Evolutionary conservation across 2,329 filamentous ascomycete species (phyloP).

Genomic region (Septoria linicola): DNA sequence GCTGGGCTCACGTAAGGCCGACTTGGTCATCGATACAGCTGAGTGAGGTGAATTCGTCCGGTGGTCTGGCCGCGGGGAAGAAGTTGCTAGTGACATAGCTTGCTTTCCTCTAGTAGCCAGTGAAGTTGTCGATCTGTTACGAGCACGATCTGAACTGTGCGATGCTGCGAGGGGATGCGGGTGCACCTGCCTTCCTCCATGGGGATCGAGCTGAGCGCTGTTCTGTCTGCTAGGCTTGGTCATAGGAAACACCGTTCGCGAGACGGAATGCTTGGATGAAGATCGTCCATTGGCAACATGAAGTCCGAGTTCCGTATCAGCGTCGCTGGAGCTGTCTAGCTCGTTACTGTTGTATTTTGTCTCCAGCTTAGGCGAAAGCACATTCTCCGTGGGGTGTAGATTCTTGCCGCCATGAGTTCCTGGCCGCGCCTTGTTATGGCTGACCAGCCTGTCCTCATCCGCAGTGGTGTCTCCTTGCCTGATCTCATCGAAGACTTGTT

Average conservation of each 20-base stretch:
- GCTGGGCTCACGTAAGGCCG: constrained; percentile 25
- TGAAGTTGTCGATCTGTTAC: constrained; percentile 29
- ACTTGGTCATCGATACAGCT: constrained; percentile 25
- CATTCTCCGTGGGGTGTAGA: constrained; percentile 86
- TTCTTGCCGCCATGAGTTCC: constrained; percentile 73
- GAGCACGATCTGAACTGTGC: constrained; percentile 32
- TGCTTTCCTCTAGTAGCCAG: constrained; percentile 25
- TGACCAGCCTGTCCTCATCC: constrained; percentile 87
- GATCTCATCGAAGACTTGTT: constrained; percentile 86
- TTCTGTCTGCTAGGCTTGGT: constrained; percentile 40
- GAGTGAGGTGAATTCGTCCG: constrained; percentile 36
- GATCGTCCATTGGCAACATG: constrained; percentile 37
- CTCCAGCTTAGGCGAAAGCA: constrained; percentile 61
- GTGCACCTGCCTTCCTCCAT: constrained; percentile 25
- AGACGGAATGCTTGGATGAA: constrained; percentile 34
- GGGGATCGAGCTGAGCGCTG: constrained; percentile 42
- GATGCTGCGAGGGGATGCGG: constrained; percentile 36
- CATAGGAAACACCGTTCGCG: constrained; percentile 27
- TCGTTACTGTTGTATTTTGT: constrained; percentile 33
- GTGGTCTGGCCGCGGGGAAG: constrained; percentile 31
- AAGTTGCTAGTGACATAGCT: constrained; percentile 27
- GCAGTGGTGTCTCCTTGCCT: constrained; percentile 82
- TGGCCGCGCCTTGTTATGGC: constrained; percentile 69
- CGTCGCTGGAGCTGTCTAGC: constrained; percentile 36
- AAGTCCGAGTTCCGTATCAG: constrained; percentile 38